Base-by-base conservation (phyloP, 805 yeast genomes). In the Cyberlindnera xishuangbannaensis region DNA sequence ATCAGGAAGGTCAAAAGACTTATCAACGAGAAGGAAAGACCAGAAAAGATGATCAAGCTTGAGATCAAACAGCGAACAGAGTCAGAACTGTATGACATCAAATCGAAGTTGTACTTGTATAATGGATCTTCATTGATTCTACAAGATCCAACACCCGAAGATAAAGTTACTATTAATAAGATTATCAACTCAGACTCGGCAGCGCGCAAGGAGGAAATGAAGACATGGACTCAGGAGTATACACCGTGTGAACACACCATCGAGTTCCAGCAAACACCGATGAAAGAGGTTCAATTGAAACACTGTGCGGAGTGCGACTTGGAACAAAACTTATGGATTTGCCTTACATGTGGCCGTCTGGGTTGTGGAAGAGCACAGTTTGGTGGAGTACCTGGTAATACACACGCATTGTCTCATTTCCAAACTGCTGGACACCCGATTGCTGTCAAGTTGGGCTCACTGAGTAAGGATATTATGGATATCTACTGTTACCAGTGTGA, bases 291-390 rank as follows among this genome's bases (percentile, higher is more conserved):
- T 4, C 64, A 71, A 21, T 41, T 70, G 4, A 40, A 64, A 1
- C 50, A 69, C 30, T 83, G 94, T 55, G 41, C 47, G 3, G 55
- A 55, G 9, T 83, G 95, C 61, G 83, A 71, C 2, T 63, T 92
- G 43, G 57, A 60, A 19, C 83, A 79, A 44, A 92, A 92, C 53
- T 59, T 92, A 29, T 92, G 99, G 99, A 65, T 92, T 13, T 92
- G 99, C 62, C 60, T 92, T 28, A 72, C 73, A 30, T 92, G 98
- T 68, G 98, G 98, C 2, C 62, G 71, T n/a, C 48, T 87, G 9
- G 96, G 96, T 5, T 92, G 99, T 61, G 99, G 99, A 6, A 67
- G 99, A 44, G 78, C 78, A 20, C 98, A 92, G 58, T 85, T 83
- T 52, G 98, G 97, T 22, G 90, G 94, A 16, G 75, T 83, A 10